Percentiles rank a stretch among this genome's conserved stretches.
Conservation (phyloP, 2,329 filamentous ascomycete species). For the Cercospora sesami region DNA sequence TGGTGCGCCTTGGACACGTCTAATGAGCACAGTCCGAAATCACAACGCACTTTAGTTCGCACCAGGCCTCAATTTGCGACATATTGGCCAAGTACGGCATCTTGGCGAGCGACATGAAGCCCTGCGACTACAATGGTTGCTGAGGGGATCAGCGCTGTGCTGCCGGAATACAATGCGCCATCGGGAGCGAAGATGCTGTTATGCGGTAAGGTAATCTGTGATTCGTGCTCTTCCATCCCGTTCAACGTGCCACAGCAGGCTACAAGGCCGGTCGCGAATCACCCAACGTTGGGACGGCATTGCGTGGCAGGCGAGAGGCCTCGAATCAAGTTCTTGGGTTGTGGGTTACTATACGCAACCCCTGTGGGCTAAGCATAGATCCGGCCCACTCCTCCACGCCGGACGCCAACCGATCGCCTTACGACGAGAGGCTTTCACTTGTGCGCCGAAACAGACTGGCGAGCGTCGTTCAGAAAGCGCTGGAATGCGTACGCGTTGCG, state of each 20-base stretch:
- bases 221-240: background rate
- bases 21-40: background rate
- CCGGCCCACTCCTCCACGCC: constrained; percentile 1
- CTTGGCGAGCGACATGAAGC: background rate
- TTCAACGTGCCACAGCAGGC: background rate
- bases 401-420: background rate
- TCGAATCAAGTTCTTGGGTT: constrained; percentile 1
- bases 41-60: background rate
- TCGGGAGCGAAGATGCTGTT: background rate
- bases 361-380: background rate
- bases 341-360: background rate
- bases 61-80: background rate
- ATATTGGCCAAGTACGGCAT: background rate
- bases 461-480: background rate
- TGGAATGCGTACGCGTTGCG: background rate
- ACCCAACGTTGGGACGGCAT: constrained; percentile 3
- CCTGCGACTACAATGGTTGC: background rate
- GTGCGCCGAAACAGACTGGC: background rate
- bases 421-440: background rate
- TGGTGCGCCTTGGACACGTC: background rate
- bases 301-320: constrained; percentile 4
- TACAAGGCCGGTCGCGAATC: background rate
- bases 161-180: background rate
- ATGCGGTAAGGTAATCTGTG: background rate
- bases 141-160: background rate